These are phyloP conservation scores for Flammula alnicola DNA, from an alignment of 1,284 basidiomycete genomes.

Conservation along the genomic window DNA sequence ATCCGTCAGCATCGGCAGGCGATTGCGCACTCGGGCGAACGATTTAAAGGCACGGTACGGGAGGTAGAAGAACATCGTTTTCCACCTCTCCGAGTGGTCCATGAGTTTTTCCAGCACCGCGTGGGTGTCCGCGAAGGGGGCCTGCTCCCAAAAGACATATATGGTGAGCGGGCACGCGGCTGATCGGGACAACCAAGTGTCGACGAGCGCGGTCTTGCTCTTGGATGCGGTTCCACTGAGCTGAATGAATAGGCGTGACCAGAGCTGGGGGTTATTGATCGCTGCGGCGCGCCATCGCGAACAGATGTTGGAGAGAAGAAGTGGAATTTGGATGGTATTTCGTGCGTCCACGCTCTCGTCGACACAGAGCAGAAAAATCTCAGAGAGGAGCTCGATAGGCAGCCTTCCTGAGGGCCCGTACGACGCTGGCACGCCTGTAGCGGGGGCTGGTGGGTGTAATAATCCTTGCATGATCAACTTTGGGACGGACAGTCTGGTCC, in stretches of 20 bases:
- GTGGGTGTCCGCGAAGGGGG: constrained; percentile 29
- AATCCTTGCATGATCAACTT: constrained; percentile 14
- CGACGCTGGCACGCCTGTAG: constrained; percentile 16
- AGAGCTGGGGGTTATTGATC: constrained; percentile 38
- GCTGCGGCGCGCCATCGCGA: constrained; percentile 41
- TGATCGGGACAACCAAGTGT: constrained; percentile 39
- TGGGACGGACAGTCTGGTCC: neutral
- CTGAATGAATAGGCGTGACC: constrained; percentile 40
- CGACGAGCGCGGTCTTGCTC: constrained; percentile 29
- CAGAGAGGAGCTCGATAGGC: constrained; percentile 40
- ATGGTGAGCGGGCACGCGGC: constrained; percentile 33
- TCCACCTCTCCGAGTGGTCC: constrained; percentile 34
- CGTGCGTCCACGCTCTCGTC: constrained; percentile 33
- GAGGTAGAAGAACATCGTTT: constrained; percentile 36
- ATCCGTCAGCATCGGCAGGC: constrained; percentile 36
- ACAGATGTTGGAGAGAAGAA: constrained; percentile 41
- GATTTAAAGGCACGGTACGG: constrained; percentile 34
- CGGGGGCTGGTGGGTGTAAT: too few species aligned
- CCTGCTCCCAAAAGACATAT: constrained; percentile 37
- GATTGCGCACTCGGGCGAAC: constrained; percentile 32
- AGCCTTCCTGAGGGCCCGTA: constrained; percentile 27
- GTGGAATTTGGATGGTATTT: constrained; percentile 39
- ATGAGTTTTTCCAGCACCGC: constrained; percentile 32
- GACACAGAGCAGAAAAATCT: constrained; percentile 42
- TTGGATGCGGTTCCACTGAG: constrained; percentile 27